These are phyloP conservation scores for Spathaspora passalidarum DNA, from an alignment of 805 yeast genomes.

Conservation along the genomic window DNA sequence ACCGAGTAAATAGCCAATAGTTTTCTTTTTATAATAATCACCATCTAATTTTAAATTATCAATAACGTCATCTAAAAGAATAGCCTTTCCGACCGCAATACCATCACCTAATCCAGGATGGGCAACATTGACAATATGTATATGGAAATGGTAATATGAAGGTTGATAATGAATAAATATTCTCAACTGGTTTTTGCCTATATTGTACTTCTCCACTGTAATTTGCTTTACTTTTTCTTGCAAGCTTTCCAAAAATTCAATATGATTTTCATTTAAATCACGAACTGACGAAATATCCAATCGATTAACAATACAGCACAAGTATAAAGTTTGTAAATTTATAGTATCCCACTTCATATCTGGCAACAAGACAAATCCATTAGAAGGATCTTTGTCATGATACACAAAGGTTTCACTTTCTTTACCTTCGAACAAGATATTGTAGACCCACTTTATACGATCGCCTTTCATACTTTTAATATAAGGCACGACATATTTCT, in stretches of 20 bases:
- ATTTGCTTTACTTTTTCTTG: slow-evolving; percentile 43
- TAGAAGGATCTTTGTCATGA: slow-evolving; percentile 51
- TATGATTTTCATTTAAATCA: slow-evolving; percentile 61
- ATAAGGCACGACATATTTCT: slow-evolving; percentile 63
- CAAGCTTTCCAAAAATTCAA: slow-evolving; percentile 53
- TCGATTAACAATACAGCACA: slow-evolving; percentile 72
- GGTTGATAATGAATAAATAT: slow-evolving; percentile 93
- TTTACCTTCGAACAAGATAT: slow-evolving; percentile 75
- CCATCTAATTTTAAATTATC: slow-evolving; percentile 60
- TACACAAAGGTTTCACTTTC: slow-evolving; percentile 80
- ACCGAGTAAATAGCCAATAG: slow-evolving; percentile 65
- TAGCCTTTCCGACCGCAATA: slow-evolving; percentile 74
- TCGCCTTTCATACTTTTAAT: slow-evolving; percentile 74
- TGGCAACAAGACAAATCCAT: slow-evolving; percentile 77
- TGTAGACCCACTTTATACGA: slow-evolving; percentile 84
- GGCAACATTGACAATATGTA: slow-evolving; percentile 76
- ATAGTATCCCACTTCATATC: slow-evolving; percentile 96
- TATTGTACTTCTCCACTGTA: slow-evolving; percentile 37
- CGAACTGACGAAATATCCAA: slow-evolving; percentile 69
- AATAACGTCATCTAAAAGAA: slow-evolving; percentile 76
- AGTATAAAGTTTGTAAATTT: slow-evolving; percentile 65
- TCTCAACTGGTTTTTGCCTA: slow-evolving; percentile 58
- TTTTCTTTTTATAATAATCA: slow-evolving; percentile 56
- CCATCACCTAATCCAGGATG: slow-evolving; percentile 71
- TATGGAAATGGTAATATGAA: slow-evolving; percentile 91